Conservation (phyloP, 305 asterid genomes). For the Lippia alba region DNA sequence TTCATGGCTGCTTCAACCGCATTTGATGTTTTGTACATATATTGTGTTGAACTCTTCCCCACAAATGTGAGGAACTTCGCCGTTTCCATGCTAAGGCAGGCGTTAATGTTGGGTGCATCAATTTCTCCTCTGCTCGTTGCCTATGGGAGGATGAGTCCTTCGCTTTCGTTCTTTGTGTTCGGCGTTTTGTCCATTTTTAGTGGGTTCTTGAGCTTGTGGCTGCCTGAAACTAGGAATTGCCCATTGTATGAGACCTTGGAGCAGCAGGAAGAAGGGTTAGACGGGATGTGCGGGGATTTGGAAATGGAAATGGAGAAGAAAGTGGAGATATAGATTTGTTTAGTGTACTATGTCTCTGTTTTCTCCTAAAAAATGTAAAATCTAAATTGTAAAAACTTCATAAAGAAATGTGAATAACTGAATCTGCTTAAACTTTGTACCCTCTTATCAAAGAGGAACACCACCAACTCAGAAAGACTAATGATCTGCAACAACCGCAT, state of each 20-base stretch:
- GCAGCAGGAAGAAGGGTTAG: conserved; percentile 49
- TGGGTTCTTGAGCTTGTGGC: conserved; percentile 52
- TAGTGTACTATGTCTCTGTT: conserved; percentile 13
- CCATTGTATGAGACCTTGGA: conserved; percentile 59
- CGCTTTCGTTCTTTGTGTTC: conserved; percentile 46
- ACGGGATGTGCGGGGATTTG: conserved; percentile 14
- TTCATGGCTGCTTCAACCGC: conserved; percentile 61
- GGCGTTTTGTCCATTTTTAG: conserved; percentile 48
- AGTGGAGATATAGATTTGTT: conserved; percentile 27
- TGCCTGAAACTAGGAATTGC: conserved; percentile 58
- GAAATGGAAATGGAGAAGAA: conserved; percentile 41
- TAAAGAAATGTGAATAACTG: conserved; percentile 20
- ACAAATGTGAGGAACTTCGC: conserved; percentile 52
- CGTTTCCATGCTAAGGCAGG: conserved; percentile 58
- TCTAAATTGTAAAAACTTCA: conserved; percentile 4
- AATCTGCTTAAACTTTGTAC: no score
- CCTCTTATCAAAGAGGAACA: no score
- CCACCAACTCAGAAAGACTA: no score
- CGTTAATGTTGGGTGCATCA: conserved; percentile 60
- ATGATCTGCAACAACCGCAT: no score
- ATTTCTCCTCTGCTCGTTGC: conserved; percentile 57
- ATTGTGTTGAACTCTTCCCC: conserved; percentile 64
- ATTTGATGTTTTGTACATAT: conserved; percentile 53
- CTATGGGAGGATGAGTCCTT: conserved; percentile 53
- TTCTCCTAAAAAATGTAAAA: conserved; percentile 15